These are phyloP conservation scores for Ilyonectria mors-panacis DNA, from an alignment of 2,329 filamentous ascomycete species.

Conservation along the genomic window DNA sequence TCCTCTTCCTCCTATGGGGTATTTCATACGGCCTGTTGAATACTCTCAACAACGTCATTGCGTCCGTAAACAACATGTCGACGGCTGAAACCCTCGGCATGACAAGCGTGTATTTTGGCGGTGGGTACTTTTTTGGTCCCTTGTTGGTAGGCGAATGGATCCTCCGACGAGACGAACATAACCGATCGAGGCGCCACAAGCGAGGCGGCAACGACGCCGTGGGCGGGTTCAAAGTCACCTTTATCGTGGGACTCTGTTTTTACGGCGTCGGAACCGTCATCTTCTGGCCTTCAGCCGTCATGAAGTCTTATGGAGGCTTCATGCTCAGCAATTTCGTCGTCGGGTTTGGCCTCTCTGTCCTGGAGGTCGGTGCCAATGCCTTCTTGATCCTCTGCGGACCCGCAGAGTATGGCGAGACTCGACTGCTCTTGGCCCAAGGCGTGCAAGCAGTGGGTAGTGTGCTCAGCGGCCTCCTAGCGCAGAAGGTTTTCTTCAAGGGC, in stretches of 20 bases:
- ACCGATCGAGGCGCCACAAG: slow-evolving; percentile 59
- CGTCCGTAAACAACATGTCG: slow-evolving; percentile 73
- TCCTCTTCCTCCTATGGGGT: slow-evolving; percentile 91
- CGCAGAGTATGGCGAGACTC: slow-evolving; percentile 78
- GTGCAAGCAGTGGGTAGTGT: slow-evolving; percentile 84
- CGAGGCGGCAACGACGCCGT: slow-evolving; percentile 60
- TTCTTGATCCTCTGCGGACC: slow-evolving; percentile 82
- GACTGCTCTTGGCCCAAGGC: slow-evolving; percentile 82
- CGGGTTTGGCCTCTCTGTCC: slow-evolving; percentile 81
- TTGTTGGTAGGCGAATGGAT: slow-evolving; percentile 79
- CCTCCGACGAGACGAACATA: slow-evolving; percentile 76
- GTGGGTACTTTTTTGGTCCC: slow-evolving; percentile 79
- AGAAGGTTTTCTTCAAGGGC: slow-evolving; percentile 79
- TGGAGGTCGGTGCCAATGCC: slow-evolving; percentile 87
- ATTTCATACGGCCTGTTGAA: slow-evolving; percentile 91
- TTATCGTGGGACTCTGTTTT: slow-evolving; percentile 82
- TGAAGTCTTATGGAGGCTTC: slow-evolving; percentile 83
- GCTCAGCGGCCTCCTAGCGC: slow-evolving; percentile 79
- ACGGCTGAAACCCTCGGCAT: slow-evolving; percentile 75
- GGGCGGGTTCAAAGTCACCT: slow-evolving; percentile 83
- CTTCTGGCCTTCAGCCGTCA: slow-evolving; percentile 86
- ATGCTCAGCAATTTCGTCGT: slow-evolving; percentile 82
- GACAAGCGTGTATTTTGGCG: slow-evolving; percentile 79
- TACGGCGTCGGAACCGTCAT: slow-evolving; percentile 86
- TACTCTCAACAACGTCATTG: slow-evolving; percentile 81